Conservation (phyloP, 805 yeast genomes). For the Dipodascus albidus region DNA sequence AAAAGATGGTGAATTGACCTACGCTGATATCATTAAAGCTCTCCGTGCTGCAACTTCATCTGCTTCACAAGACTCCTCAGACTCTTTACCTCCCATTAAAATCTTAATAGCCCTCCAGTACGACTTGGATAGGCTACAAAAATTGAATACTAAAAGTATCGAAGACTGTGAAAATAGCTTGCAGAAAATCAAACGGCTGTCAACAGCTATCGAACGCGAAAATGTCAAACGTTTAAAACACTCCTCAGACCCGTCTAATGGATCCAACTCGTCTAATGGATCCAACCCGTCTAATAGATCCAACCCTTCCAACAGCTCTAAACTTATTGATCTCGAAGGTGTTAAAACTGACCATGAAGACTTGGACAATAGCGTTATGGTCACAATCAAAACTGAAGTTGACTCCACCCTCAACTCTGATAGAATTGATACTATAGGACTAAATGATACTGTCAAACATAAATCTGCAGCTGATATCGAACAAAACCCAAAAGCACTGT, state of each 20-base stretch:
- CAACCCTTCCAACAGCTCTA: background rate
- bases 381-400: background rate
- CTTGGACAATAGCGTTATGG: background rate
- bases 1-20: background rate
- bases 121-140: background rate
- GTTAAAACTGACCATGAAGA: background rate
- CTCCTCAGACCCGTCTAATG: background rate
- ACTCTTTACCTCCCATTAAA: background rate
- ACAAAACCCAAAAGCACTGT: conserved; percentile 66
- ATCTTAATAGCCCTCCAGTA: background rate
- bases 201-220: background rate
- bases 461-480: conserved; percentile 24
- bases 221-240: background rate
- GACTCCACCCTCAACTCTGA: background rate
- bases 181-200: background rate
- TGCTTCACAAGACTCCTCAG: background rate
- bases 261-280: background rate
- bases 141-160: background rate
- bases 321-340: background rate
- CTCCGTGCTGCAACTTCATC: background rate
- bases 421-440: background rate
- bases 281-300: background rate
- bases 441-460: background rate
- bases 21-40: background rate
- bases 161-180: background rate